Conservation (phyloP, 352 stramenopile species). For the Pythium aristosporum region DNA sequence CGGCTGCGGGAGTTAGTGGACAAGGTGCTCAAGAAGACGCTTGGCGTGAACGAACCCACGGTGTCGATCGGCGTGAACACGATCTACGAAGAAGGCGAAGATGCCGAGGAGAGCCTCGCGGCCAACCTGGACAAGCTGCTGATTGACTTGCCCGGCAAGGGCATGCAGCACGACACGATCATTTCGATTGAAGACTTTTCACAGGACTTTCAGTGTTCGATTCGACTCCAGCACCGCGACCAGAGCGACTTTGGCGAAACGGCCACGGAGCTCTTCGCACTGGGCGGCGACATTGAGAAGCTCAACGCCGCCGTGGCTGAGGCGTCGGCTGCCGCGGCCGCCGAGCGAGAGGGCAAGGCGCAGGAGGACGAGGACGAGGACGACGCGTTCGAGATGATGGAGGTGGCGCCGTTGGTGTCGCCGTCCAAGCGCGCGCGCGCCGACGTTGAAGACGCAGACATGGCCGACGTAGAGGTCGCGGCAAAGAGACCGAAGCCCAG, state of each 20-base stretch:
- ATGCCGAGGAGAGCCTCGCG: slow-evolving; percentile 74
- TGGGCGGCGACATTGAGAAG: slow-evolving; percentile 68
- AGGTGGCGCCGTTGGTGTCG: slow-evolving; percentile 1
- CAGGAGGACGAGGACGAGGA: slow-evolving; percentile 38
- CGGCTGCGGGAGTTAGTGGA: slow-evolving; percentile 76
- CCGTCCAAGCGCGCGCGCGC: slow-evolving; percentile 12
- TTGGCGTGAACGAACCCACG: slow-evolving; percentile 89
- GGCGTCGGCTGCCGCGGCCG: slow-evolving; percentile 12
- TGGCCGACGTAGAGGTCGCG: neutral
- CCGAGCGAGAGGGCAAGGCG: slow-evolving; percentile 32
- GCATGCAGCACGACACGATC: slow-evolving; percentile 91
- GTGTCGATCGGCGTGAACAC: slow-evolving; percentile 85
- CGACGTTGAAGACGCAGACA: slow-evolving; percentile 14
- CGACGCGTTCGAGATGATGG: slow-evolving; percentile 40
- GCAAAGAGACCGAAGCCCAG: slow-evolving; percentile 16
- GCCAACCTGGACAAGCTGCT: slow-evolving; percentile 90
- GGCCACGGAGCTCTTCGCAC: slow-evolving; percentile 67
- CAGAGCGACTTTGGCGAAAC: slow-evolving; percentile 64
- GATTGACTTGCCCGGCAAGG: slow-evolving; percentile 88
- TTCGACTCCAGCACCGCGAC: slow-evolving; percentile 75
- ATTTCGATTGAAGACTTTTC: slow-evolving; percentile 95
- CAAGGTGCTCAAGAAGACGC: slow-evolving; percentile 81
- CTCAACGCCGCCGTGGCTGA: slow-evolving; percentile 34
- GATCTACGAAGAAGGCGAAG: slow-evolving; percentile 96
- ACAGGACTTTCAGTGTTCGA: slow-evolving; percentile 90